Evolutionary conservation across 495 filamentous ascomycete genomes (phyloP).

Genomic region (Melanomma pulvis-pyrius): DNA sequence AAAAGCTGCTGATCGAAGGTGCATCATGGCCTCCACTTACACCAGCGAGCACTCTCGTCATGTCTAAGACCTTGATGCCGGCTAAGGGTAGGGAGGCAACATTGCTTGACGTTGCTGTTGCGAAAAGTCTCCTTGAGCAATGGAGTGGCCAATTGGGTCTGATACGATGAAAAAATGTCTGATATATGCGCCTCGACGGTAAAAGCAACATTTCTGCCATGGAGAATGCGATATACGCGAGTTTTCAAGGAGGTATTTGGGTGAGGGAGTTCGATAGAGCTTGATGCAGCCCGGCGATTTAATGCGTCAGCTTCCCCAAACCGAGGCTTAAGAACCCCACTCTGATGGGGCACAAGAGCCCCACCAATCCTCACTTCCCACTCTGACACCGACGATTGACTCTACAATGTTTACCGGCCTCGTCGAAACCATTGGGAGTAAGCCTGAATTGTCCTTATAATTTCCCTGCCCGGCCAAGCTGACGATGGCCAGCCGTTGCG

Average conservation of each 20-base stretch:
- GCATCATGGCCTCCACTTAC: constrained; percentile 56
- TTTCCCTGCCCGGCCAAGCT: constrained; percentile 36
- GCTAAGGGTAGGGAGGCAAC: constrained; percentile 57
- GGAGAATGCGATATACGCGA: background rate
- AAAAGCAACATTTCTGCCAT: constrained; percentile 10
- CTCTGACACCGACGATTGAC: constrained; percentile 9
- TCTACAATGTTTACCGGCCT: constrained; percentile 92
- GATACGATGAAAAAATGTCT: background rate
- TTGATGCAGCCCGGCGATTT: constrained; percentile 3
- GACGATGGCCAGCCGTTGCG: constrained; percentile 67
- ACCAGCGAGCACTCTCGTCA: constrained; percentile 94
- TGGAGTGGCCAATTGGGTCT: constrained; percentile 20
- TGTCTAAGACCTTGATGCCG: constrained; percentile 87
- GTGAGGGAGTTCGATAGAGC: background rate
- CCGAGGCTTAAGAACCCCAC: constrained; percentile 31
- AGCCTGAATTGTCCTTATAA: constrained; percentile 40
- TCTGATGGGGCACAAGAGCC: constrained; percentile 29
- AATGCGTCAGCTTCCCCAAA: constrained; percentile 2
- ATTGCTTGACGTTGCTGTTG: constrained; percentile 19
- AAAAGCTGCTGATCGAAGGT: background rate
- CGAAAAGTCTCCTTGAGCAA: constrained; percentile 3
- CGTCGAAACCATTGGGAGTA: constrained; percentile 92
- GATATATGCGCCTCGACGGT: background rate
- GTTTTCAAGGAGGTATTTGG: background rate
- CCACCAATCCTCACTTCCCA: background rate